Percentiles rank a stretch among this genome's conserved stretches.
Evolutionary conservation across 2,329 filamentous ascomycete species (phyloP).

Genomic region (Epichloe aotearoae): DNA sequence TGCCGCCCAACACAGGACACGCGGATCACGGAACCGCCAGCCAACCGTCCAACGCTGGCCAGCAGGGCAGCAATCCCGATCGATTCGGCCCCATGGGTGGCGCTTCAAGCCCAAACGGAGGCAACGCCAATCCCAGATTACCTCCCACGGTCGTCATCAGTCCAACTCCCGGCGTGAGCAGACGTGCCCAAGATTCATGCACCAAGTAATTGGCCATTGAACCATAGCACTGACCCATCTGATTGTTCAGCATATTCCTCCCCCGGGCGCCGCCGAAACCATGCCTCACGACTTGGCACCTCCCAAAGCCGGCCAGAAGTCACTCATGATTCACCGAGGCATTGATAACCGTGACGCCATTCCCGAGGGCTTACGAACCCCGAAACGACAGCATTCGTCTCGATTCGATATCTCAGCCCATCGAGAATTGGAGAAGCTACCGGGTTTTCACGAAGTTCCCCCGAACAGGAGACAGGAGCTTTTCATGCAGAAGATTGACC

Average conservation of each 20-base stretch:
- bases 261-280: slow-evolving; percentile 80
- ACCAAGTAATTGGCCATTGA: background rate
- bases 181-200: background rate
- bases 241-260: slow-evolving; percentile 58
- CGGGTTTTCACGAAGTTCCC: slow-evolving; percentile 97
- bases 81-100: slow-evolving; percentile 26
- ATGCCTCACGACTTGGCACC: slow-evolving; percentile 96
- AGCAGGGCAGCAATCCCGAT: slow-evolving; percentile 25
- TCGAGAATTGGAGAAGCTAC: slow-evolving; percentile 90
- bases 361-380: slow-evolving; percentile 86
- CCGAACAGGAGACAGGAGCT: slow-evolving; percentile 90
- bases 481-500: slow-evolving; percentile 99
- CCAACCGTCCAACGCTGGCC: slow-evolving; percentile 27
- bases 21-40: slow-evolving; percentile 27
- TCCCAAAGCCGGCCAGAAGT: slow-evolving; percentile 84
- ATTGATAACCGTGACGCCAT: slow-evolving; percentile 86
- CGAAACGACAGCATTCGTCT: slow-evolving; percentile 93
- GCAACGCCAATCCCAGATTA: slow-evolving; percentile 27
- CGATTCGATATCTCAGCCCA: slow-evolving; percentile 96
- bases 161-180: slow-evolving; percentile 75
- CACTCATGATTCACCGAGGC: slow-evolving; percentile 65
- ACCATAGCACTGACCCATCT: background rate
- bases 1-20: slow-evolving; percentile 42
- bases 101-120: slow-evolving; percentile 24
- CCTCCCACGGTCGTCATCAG: slow-evolving; percentile 89